These are phyloP conservation scores for Mrakiaceae sp. DNA, from an alignment of 1,284 basidiomycete genomes.

Conservation along the genomic window DNA sequence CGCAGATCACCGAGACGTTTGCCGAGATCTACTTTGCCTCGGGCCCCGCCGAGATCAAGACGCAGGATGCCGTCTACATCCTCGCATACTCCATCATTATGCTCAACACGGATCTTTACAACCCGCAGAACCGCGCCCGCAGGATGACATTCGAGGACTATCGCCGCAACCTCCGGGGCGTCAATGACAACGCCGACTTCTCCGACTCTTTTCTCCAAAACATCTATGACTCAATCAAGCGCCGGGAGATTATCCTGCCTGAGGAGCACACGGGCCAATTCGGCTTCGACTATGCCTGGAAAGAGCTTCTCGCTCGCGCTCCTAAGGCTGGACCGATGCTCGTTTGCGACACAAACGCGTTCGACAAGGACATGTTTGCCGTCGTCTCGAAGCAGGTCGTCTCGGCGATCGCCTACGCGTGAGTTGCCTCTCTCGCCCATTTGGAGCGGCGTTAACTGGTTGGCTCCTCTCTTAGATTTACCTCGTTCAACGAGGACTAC, in stretches of 20 bases:
- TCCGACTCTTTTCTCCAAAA: constrained; percentile 68
- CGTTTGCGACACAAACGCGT: constrained; percentile 62
- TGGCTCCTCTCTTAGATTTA: constrained; percentile 48
- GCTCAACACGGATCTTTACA: constrained; percentile 97
- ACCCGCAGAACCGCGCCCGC: constrained; percentile 83
- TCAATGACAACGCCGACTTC: constrained; percentile 81
- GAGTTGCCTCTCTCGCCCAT: background rate
- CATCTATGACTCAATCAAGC: constrained; percentile 90
- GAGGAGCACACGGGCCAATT: constrained; percentile 95
- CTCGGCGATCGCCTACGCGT: constrained; percentile 73
- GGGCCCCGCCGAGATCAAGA: constrained; percentile 65
- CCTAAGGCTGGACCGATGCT: constrained; percentile 66
- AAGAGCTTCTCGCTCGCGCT: constrained; percentile 76
- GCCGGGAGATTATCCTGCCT: constrained; percentile 91
- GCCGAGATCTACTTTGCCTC: constrained; percentile 71
- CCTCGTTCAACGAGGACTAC: constrained; percentile 88
- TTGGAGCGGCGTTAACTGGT: background rate
- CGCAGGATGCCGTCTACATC: constrained; percentile 87
- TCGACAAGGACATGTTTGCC: constrained; percentile 90
- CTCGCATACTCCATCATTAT: constrained; percentile 93
- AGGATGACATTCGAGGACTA: constrained; percentile 91
- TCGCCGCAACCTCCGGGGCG: constrained; percentile 78
- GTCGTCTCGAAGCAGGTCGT: constrained; percentile 83
- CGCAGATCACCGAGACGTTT: constrained; percentile 89
- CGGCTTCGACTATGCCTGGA: constrained; percentile 99